A percentile compares a stretch with the other conserved stretches of the same genome.
Conservation (phyloP, 805 yeast genomes). For the Saccharomyces paradoxus region DNA sequence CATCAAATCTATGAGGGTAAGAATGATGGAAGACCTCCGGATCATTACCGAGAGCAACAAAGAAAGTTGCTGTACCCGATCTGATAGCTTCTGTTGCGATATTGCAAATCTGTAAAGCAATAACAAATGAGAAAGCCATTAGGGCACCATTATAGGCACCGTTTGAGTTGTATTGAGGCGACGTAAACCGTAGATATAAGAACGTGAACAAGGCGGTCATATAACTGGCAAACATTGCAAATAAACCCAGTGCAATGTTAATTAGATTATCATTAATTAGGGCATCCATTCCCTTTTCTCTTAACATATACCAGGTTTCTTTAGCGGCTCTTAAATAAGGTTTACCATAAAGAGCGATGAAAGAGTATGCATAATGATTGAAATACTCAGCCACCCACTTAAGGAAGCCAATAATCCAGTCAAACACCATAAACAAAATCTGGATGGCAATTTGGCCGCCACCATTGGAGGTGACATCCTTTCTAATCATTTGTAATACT, state of each 20-base stretch:
- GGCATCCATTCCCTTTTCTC: conserved; percentile 76
- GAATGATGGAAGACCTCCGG: conserved; percentile 74
- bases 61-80: conserved; percentile 76
- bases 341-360: conserved; percentile 80
- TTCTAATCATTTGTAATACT: conserved; percentile 43
- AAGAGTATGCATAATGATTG: conserved; percentile 84
- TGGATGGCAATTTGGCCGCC: conserved; percentile 46
- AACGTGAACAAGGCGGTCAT: conserved; percentile 55
- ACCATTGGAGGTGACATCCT: conserved; percentile 35
- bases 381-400: conserved; percentile 81
- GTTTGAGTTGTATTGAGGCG: conserved; percentile 52
- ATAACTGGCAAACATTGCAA: conserved; percentile 63
- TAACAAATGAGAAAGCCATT: conserved; percentile 63
- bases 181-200: conserved; percentile 58
- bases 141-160: conserved; percentile 65
- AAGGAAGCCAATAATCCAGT: conserved; percentile 52
- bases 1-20: conserved; percentile 61
- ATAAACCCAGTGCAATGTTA: conserved; percentile 70
- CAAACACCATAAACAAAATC: conserved; percentile 45
- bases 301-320: conserved; percentile 72
- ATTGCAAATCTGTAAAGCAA: conserved; percentile 68
- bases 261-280: conserved; percentile 77
- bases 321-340: conserved; percentile 66
- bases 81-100: conserved; percentile 66
- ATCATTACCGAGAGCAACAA: conserved; percentile 74